Evolutionary conservation across 2,329 filamentous ascomycete species (phyloP), one percentile per base, ranked within the genome.

Genomic region (Cladorrhinum sp.): DNA sequence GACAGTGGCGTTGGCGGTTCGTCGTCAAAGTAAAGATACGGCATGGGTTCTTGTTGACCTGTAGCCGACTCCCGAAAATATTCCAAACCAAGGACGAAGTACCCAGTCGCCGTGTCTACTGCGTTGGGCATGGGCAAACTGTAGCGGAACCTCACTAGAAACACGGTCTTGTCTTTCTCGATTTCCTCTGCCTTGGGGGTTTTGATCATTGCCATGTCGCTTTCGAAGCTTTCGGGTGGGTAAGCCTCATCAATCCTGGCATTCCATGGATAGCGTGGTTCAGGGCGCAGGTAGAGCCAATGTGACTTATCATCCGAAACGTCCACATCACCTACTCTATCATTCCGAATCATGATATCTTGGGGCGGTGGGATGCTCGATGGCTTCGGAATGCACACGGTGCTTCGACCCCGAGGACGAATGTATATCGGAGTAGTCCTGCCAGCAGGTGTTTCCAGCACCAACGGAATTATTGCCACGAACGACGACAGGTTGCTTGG

Each of bases 141-240:
- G n/a, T 57, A 57, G 21, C 21, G 28, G 24, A 57, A 57, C 20
- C 55, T 57, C 2, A 30, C 55, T 30, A 57, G 20, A 23, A 49
- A 50, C 14, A 48, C 12, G 10, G 23, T 50, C 9, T 53, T 14
- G 5, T 49, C 16, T 20, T 2, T 33, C 16, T 21, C 20, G 16
- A 49, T 16, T 1, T 49, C 16, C 16, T 49, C 39, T 33, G 2
- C 16, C 6, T 20, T 33, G 20, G 55, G 55, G 4, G 55, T 49
- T 18, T 33, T 49, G 42, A 57, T 49, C 55, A 57, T 57, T n/a
- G 55, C 55, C 55, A 30, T 57, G 1, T 57, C 55, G 2, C 16
- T n/a, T 28, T 57, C 39, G 42, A 57, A 57, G 23, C 20, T 48
- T 18, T 20, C 21, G 28, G 39, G 1, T 14, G 55, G 55, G 39